Evolutionary conservation across 305 asterid species (phyloP).

Genomic region (Salvia sclarea): DNA sequence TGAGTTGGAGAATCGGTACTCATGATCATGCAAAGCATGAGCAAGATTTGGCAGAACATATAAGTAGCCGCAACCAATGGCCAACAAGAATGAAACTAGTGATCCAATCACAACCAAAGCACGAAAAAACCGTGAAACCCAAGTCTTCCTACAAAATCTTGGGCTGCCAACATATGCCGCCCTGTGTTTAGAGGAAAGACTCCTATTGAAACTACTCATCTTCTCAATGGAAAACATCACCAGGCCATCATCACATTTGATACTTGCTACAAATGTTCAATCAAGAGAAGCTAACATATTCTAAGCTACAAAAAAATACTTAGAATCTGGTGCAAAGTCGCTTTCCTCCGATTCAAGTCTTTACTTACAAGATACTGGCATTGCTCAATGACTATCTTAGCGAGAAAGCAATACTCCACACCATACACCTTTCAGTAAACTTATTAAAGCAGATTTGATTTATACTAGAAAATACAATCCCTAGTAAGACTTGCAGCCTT

Average conservation of each 20-base stretch:
- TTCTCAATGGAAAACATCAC: slow-evolving; percentile 34
- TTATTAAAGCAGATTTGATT: not conserved
- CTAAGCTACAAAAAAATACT: not conserved
- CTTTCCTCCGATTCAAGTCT: too few relatives aligned
- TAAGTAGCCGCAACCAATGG: slow-evolving; percentile 55
- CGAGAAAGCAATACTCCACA: not conserved
- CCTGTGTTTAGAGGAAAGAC: slow-evolving; percentile 60
- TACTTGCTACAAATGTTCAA: not conserved
- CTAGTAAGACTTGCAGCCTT: slow-evolving; percentile 25
- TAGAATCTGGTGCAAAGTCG: not conserved
- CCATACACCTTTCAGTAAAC: not conserved
- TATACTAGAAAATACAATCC: not conserved
- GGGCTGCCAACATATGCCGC: slow-evolving; percentile 52
- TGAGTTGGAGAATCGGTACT: slow-evolving; percentile 34
- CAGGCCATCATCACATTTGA: slow-evolving; percentile 11
- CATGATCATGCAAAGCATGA: slow-evolving; percentile 47
- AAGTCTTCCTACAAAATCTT: slow-evolving; percentile 42
- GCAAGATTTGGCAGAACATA: slow-evolving; percentile 64
- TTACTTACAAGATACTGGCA: too few relatives aligned
- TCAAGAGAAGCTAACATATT: not conserved
- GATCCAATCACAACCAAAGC: slow-evolving; percentile 45
- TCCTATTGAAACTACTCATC: slow-evolving; percentile 55
- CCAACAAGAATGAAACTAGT: slow-evolving; percentile 52
- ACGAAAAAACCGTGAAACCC: slow-evolving; percentile 42
- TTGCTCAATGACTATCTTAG: too few relatives aligned